Evolutionary conservation across 2,329 filamentous ascomycete genomes (phyloP).

Genomic region (Orbilia quercus): DNA sequence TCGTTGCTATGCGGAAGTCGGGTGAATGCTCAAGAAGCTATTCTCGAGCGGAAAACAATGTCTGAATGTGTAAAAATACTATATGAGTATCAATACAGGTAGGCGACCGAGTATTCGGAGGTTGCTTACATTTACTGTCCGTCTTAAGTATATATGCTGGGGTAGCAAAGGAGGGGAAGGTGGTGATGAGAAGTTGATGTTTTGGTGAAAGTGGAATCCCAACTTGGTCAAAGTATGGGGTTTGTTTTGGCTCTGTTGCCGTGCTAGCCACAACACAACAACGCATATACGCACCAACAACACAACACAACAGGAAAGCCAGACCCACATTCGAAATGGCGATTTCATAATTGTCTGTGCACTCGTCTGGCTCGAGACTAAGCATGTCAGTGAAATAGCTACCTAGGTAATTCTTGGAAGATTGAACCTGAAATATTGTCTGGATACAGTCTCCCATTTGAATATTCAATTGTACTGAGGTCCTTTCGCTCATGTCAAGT

Average conservation of each 20-base stretch:
- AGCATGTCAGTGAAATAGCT: too few relatives aligned
- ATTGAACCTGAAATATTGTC: too few relatives aligned
- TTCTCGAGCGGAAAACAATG: background rate
- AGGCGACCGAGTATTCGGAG: background rate
- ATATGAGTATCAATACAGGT: background rate
- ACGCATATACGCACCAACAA: background rate
- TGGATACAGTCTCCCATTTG: too few relatives aligned
- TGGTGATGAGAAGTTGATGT: background rate
- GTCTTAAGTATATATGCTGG: background rate
- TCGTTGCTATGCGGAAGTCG: constrained; percentile 15
- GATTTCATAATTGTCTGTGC: too few relatives aligned
- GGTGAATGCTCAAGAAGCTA: background rate
- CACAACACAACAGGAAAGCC: too few relatives aligned
- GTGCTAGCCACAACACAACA: background rate
- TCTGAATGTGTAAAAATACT: background rate
- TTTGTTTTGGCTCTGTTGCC: background rate
- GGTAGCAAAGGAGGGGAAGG: background rate
- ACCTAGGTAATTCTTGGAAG: too few relatives aligned
- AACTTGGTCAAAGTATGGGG: background rate
- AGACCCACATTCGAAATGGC: too few relatives aligned
- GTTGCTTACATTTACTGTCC: background rate
- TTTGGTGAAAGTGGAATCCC: background rate
- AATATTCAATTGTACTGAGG: too few relatives aligned
- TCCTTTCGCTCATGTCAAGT: too few relatives aligned
- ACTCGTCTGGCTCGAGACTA: too few relatives aligned